These are phyloP conservation scores for Tylopilus rubrobrunneus DNA, from an alignment of 768 basidiomycete genomes.

Conservation along the genomic window DNA sequence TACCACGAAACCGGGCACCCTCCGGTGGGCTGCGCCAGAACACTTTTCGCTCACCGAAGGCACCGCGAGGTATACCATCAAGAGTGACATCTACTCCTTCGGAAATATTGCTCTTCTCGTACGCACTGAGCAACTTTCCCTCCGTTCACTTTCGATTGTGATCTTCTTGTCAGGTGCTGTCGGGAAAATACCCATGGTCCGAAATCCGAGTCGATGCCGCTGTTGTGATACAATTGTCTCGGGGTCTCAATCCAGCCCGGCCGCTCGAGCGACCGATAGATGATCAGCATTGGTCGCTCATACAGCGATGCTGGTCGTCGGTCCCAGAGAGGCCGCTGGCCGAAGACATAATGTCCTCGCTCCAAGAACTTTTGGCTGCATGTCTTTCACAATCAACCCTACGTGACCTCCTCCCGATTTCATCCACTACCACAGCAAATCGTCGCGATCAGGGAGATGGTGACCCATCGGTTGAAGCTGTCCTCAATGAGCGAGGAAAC, in stretches of 20 bases:
- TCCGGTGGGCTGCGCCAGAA: conserved; percentile 9
- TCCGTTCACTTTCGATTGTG: not conserved
- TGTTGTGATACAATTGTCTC: not conserved
- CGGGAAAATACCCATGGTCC: not conserved
- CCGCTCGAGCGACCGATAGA: conserved; percentile 2
- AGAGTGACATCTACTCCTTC: conserved; percentile 9
- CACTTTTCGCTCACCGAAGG: conserved; percentile 1
- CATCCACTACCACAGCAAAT: not conserved
- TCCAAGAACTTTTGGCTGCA: not conserved
- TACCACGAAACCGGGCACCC: conserved; percentile 1
- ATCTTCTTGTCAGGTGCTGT: not conserved
- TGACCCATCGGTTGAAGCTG: too few species aligned
- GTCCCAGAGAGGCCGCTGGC: not conserved
- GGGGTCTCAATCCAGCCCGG: not conserved
- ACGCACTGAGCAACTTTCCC: not conserved
- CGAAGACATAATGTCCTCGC: not conserved
- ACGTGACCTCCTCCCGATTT: not conserved
- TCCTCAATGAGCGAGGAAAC: too few species aligned
- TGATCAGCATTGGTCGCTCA: conserved; percentile 2
- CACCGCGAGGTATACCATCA: not conserved
- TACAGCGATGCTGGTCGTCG: conserved; percentile 5
- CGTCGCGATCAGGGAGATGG: too few species aligned
- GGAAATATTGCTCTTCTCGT: conserved; percentile 5
- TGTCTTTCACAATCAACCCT: not conserved
- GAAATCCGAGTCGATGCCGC: not conserved